Evolutionary conservation across 768 basidiomycete species (phyloP).

Genomic region (Crassisporium funariophilum): DNA sequence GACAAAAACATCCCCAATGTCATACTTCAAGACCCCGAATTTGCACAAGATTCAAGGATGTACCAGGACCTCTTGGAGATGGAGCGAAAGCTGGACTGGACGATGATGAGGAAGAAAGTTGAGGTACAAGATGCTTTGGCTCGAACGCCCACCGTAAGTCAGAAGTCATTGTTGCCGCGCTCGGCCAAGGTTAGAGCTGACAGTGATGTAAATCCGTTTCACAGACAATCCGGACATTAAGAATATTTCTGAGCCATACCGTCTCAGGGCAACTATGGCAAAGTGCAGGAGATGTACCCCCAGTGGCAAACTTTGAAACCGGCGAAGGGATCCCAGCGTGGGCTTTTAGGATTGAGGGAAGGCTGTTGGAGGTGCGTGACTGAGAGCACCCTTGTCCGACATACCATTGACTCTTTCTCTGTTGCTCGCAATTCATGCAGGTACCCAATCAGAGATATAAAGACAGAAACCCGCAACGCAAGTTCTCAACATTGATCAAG

Average conservation of each 20-base stretch:
- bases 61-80: conserved; percentile 85
- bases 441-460: conserved; percentile 61
- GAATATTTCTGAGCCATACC: conserved; percentile 88
- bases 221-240: conserved; percentile 79
- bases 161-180: background rate
- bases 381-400: background rate
- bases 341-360: conserved; percentile 85
- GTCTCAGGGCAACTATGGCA: conserved; percentile 89
- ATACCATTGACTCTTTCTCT: conserved; percentile 2
- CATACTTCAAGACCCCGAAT: conserved; percentile 71
- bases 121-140: conserved; percentile 90
- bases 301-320: conserved; percentile 65
- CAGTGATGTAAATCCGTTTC: conserved; percentile 1
- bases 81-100: conserved; percentile 95
- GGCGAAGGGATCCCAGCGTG: conserved; percentile 91
- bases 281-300: conserved; percentile 44
- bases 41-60: conserved; percentile 81
- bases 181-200: background rate
- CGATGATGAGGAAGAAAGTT: conserved; percentile 84
- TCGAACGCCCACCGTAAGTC: conserved; percentile 65
- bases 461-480: conserved; percentile 64
- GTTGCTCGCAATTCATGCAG: conserved; percentile 33
- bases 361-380: conserved; percentile 70
- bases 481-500: conserved; percentile 86
- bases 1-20: conserved; percentile 81